Evolutionary conservation across 805 yeast genomes (phyloP), one percentile per base, ranked within the genome.

Genomic region (Yamadazyma philogaea): DNA sequence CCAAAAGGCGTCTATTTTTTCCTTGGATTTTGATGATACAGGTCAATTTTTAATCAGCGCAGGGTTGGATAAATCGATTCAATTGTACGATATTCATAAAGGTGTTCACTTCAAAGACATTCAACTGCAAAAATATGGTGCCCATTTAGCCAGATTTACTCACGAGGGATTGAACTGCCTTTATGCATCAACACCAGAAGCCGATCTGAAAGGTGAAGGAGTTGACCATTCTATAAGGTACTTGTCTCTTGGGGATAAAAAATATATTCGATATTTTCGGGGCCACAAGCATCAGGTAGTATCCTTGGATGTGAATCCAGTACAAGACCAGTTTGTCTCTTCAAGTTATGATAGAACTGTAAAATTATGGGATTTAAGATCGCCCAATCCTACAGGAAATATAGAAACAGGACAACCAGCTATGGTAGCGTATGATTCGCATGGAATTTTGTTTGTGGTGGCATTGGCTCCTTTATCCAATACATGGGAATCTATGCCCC

Each of bases 101-200:
- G 97, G 96, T 5, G 70, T 75, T 41, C 84, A 81, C 48, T 54
- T 74, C 34, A 85, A 82, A 52, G 78, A 88, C 3, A 75, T 87
- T 7, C 82, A 78, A 45, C 82, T 93, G 21, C 90, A 89, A 64
- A 93, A 93, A 57, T 93, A 93, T 54, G 99, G 99, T 1, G 86
- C 89, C 44, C 89, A 87, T 55, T 64, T 87, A 30, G 96, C 96
- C 2, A 72, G 80, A 35, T 93, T 93, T 60, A 81, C 96, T 1
- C 95, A 84, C 55, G 74, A 77, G 33, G 81, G 80, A 34, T 72
- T 77, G 43, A 81, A 82, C 52, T 83, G 93, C 54, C 70, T 91
- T 12, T 87, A 85, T 57, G 89, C 95, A 1, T 85, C 96, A 4
- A 88, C 98, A 0, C 72, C 72, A 6, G 41, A 55, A 3, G 55